Evolutionary conservation across 2,329 filamentous ascomycete genomes (phyloP).

Genomic region (Endocalyx cinctus): DNA sequence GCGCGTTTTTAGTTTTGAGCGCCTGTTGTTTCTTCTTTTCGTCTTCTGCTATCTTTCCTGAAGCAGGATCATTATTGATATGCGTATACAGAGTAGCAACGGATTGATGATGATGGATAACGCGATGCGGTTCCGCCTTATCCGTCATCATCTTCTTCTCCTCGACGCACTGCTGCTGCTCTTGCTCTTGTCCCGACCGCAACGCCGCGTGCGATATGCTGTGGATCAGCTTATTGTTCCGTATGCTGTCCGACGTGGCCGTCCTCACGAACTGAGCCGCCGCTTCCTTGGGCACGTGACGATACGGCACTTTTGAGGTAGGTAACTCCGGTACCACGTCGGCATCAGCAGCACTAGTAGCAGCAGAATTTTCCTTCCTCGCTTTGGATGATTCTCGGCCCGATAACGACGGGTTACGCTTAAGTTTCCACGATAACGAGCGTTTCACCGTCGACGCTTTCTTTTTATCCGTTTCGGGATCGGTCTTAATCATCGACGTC

Average conservation of each 20-base stretch:
- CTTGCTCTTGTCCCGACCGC: slow-evolving; percentile 33
- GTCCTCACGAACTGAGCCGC: slow-evolving; percentile 52
- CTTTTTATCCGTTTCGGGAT: slow-evolving; percentile 2
- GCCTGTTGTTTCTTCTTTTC: no score
- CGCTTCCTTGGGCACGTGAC: slow-evolving; percentile 49
- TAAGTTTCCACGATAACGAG: slow-evolving; percentile 16
- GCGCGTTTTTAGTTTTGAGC: no score
- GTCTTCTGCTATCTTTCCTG: no score
- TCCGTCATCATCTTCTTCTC: no score
- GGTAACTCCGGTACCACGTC: slow-evolving; percentile 10
- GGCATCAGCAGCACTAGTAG: slow-evolving; percentile 12
- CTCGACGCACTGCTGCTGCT: no score
- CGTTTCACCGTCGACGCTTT: slow-evolving; percentile 13
- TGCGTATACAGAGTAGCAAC: no score
- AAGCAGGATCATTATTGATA: no score
- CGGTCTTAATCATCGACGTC: slow-evolving; percentile 4
- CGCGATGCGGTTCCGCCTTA: no score
- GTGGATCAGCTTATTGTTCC: slow-evolving; percentile 25
- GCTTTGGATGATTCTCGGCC: not conserved
- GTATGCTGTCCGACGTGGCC: slow-evolving; percentile 39
- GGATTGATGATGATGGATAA: no score
- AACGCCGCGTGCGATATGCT: slow-evolving; percentile 39
- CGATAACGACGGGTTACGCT: slow-evolving; percentile 12
- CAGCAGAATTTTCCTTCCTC: slow-evolving; percentile 4
- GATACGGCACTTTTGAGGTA: slow-evolving; percentile 33